Percentiles rank a stretch among this genome's conserved stretches.
Conservation (phyloP, 768 basidiomycete species). For the Pisolithus marmoratus region DNA sequence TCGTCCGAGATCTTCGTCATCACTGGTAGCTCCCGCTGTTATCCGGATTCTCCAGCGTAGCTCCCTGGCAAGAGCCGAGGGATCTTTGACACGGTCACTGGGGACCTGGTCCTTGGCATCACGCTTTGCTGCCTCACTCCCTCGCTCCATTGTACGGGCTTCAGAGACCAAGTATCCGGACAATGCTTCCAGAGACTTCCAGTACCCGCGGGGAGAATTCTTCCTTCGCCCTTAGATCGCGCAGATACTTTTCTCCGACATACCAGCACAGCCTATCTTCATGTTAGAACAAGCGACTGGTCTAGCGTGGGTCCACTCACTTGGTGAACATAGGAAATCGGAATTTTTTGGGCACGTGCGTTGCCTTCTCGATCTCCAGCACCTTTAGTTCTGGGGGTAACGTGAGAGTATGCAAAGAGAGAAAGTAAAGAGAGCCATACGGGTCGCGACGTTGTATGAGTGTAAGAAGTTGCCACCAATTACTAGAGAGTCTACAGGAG, state of each 20-base stretch:
- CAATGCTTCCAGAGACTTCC: conserved; percentile 61
- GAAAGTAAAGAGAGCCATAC: conserved; percentile 39
- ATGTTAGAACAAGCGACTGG: conserved; percentile 2
- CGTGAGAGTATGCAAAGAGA: conserved; percentile 9
- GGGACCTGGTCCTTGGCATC: conserved; percentile 82
- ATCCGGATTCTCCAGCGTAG: conserved; percentile 75
- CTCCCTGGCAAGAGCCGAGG: conserved; percentile 75
- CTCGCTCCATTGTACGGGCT: conserved; percentile 63
- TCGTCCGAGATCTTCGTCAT: conserved; percentile 49
- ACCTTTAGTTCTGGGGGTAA: conserved; percentile 68
- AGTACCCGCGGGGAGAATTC: conserved; percentile 57
- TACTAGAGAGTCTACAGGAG: conserved; percentile 87
- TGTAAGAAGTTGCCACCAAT: conserved; percentile 98
- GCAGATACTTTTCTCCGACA: conserved; percentile 74
- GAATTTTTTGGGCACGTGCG: conserved; percentile 90
- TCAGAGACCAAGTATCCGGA: conserved; percentile 79
- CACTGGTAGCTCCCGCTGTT: conserved; percentile 56
- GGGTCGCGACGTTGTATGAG: conserved; percentile 81
- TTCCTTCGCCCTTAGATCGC: conserved; percentile 58
- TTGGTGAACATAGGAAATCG: conserved; percentile 78
- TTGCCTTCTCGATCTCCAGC: conserved; percentile 86
- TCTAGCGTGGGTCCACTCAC: conserved; percentile 35
- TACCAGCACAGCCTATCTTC: conserved; percentile 79
- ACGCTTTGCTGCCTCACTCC: conserved; percentile 63
- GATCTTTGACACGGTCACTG: conserved; percentile 74